Conservation (phyloP, 768 basidiomycete species). For the Dioszegia crocea region DNA sequence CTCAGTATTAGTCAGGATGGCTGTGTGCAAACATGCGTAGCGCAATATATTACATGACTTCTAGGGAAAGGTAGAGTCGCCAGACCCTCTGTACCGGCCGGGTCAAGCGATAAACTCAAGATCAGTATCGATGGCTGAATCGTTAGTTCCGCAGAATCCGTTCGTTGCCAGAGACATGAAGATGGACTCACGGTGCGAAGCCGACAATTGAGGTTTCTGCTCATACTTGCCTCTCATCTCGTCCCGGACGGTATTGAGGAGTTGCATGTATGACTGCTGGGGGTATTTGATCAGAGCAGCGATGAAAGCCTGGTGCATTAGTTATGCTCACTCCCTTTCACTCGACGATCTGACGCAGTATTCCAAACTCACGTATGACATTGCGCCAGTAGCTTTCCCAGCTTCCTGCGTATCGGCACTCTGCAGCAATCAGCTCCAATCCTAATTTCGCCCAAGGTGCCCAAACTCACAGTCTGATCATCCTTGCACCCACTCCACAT, state of each 20-base stretch:
- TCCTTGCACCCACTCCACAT: slow-evolving; percentile 54
- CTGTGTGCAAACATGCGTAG: too few relatives aligned
- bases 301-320: slow-evolving; percentile 45
- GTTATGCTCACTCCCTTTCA: not conserved
- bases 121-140: slow-evolving; percentile 35
- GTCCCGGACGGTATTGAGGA: slow-evolving; percentile 50
- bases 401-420: slow-evolving; percentile 53
- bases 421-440: not conserved
- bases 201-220: slow-evolving; percentile 50
- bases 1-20: too few relatives aligned
- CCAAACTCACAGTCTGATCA: slow-evolving; percentile 41
- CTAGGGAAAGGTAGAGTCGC: too few relatives aligned
- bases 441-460: too few relatives aligned
- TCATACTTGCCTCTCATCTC: slow-evolving; percentile 49
- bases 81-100: too few relatives aligned
- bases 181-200: slow-evolving; percentile 37
- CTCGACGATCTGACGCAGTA: too few relatives aligned
- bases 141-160: not conserved
- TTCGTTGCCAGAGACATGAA: too few relatives aligned
- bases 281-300: slow-evolving; percentile 50
- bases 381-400: slow-evolving; percentile 55
- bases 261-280: slow-evolving; percentile 45
- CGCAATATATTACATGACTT: too few relatives aligned
- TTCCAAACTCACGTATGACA: slow-evolving; percentile 48
- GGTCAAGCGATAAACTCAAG: slow-evolving; percentile 29